Base-by-base conservation (phyloP, 2,329 filamentous ascomycete species). In the Phaeosphaeriaceae sp. region DNA sequence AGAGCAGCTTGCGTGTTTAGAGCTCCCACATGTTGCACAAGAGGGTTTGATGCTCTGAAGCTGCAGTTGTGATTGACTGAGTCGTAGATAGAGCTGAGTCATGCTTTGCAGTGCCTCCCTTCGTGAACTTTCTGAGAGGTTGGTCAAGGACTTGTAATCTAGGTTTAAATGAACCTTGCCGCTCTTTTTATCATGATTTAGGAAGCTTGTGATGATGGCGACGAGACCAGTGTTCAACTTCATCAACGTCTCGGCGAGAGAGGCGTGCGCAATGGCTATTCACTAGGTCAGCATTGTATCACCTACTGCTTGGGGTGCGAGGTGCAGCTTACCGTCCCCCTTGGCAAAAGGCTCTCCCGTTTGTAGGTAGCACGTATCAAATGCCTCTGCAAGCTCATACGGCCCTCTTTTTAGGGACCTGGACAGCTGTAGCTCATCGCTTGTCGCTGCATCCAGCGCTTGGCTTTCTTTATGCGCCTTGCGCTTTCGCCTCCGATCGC, bases 161-260 rank as follows among this genome's bases (percentile, higher is more conserved):
- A 79, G 60, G 28, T 68, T 58, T 26, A 71, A 52, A 46, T 66
- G 56, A 36, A 50, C 58, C 33, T 65, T 65, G n/a, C 49, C 50
- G 32, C 61, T 54, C 46, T 70, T 72, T 11, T 67, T 57, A 46
- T 74, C 70, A 48, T 68, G 65, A 20, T 70, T 64, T 30, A 79
- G 56, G 46, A 79, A 79, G 2, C 74, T 62, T 16, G 75, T 66
- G 43, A 79, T 78, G 56, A 80, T 78, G 47, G 64, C 61, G 6
- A 79, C 75, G 4, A 80, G 72, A 32, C 77, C 76, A 15, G 75
- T 76, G 52, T 80, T 79, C 21, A 79, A 63, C 52, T 71, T 77
- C 48, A 79, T 70, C 18, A 79, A 56, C 15, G 76, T 75, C 51
- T 75, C 75, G 9, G 75, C 74, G 16, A 79, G 75, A n/a, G 72